Base-by-base conservation (phyloP, 495 filamentous ascomycete genomes). In the Aspergillus heteromorphus region DNA sequence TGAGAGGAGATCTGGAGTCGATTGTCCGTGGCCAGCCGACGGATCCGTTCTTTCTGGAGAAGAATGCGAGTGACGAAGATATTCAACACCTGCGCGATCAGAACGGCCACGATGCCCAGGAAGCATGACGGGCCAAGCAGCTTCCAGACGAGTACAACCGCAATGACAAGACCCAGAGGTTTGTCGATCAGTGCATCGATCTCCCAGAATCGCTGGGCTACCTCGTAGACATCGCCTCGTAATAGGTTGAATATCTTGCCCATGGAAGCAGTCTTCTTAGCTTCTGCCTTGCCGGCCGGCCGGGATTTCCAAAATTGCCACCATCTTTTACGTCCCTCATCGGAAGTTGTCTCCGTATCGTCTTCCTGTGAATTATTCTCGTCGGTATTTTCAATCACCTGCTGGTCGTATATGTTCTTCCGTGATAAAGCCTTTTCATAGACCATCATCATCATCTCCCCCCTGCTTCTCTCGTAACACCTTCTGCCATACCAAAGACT, bases 381-480 rank as follows among this genome's bases (percentile, higher is more conserved):
- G 6, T 48, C 59, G 19, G 50, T 16, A 8, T 66, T 63, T 14
- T 43, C 56, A 14, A 59, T 45, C 14, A 62, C 43, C 34, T 62
- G 48, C 25, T 77, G 64, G 8, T 82, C 82, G 51, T 87, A 78
- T 0, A 88, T 80, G 21, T 77, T 77, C 68, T 92, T 92, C 29
- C 89, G 73, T 5, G 82, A 80, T 8, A 93, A 68, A 0, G 87
- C 89, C 69, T 95, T 95, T 63, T 91, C 88, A 53, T 91, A 91
- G 21, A 93, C 74, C 82, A 90, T 91, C 51, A 88, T 92, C 47
- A 95, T 85, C 83, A 92, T 84, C 64, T 92, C 89, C 8, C 89
- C 89, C 40, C 89, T 73, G 5, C 86, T 87, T 47, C 89, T 74
- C 61, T 95, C 89, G 59, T 92, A 95, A 53, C 78, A 78, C 48